A percentile compares a stretch with the other conserved stretches of the same genome.
Conservation (phyloP, 2,329 filamentous ascomycete genomes). For the Aspergillus carbonarius region DNA sequence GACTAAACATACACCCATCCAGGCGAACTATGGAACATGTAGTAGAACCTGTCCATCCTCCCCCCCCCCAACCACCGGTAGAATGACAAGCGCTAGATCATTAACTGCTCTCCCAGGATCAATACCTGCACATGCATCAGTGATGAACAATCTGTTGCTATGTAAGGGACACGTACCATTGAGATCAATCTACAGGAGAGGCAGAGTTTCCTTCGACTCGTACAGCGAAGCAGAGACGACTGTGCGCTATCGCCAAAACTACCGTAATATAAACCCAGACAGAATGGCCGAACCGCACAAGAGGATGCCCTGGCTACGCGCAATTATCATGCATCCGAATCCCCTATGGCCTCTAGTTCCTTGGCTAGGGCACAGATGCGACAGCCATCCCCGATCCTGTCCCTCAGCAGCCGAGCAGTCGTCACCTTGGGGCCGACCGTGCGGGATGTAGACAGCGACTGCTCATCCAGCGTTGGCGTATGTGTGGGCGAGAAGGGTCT, state of each 20-base stretch:
- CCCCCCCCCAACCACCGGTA: not conserved
- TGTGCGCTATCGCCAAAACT: not conserved
- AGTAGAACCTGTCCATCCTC: conserved; percentile 7
- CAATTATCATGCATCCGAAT: conserved; percentile 10
- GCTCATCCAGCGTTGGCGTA: conserved; percentile 25
- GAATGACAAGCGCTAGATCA: not conserved
- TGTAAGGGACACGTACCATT: not conserved
- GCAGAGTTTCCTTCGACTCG: not conserved
- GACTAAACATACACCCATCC: conserved; percentile 19
- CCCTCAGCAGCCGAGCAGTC: conserved; percentile 73
- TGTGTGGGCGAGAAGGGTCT: conserved; percentile 19
- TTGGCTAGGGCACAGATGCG: conserved; percentile 39
- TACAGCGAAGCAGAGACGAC: not conserved
- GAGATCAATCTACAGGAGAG: not conserved
- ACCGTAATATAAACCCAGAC: not conserved
- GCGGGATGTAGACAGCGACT: conserved; percentile 34
- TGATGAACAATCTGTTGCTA: not conserved
- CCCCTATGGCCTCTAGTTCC: conserved; percentile 35
- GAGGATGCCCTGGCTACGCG: not conserved
- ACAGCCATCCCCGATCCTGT: conserved; percentile 58
- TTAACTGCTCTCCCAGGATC: not conserved
- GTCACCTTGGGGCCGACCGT: conserved; percentile 86
- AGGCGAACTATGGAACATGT: conserved; percentile 7
- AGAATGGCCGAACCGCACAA: not conserved
- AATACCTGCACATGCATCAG: not conserved